Evolutionary conservation across 1,284 basidiomycete species (phyloP), one percentile per base, ranked within the genome.

Genomic region (Mycosarcoma mackinlayi): DNA sequence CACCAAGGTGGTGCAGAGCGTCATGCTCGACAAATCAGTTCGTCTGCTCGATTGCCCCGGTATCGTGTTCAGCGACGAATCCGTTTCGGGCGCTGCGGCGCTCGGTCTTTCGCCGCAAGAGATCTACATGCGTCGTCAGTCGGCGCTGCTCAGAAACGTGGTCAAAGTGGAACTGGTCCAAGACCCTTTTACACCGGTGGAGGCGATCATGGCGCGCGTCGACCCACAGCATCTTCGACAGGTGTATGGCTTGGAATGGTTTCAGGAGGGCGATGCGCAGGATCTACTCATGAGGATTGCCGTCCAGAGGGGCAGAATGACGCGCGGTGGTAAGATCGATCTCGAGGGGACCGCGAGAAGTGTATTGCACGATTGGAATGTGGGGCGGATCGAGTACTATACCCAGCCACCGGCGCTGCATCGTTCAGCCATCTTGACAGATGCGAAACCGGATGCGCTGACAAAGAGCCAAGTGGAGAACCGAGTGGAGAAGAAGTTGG

Each of bases 41-140:
- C 89, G 91, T 52, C 90, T 98, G 25, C 87, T 98, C 13, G 96
- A 98, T 84, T 97, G 94, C 47, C 95, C 96, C 0, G 95, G 95
- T 66, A 94, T 98, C 27, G 92, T 98, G 1, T 76, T 82, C 31
- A 49, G 66, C 23, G 77, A 79, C 48, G 62, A 56, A 18, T 64
- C 63, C 0, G 63, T 60, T 4, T 31, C 60, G 0, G 85, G 45
- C 86, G 87, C 78, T 34, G 86, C 86, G 28, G 85, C 84, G 61
- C 87, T 87, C 75, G 68, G 84, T 59, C 85, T 86, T 58, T 83
- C 78, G 89, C 86, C 83, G 87, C 56, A 70, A 18, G 60, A 63
- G 33, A 45, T 56, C 8, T 55, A 48, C 25, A 67, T 65, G 23
- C 44, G 71, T 24, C 57, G 64, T 24, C 69, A 73, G 45, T 68